These are phyloP conservation scores for Russula sp. DNA, from an alignment of 768 basidiomycete genomes.

Conservation along the genomic window DNA sequence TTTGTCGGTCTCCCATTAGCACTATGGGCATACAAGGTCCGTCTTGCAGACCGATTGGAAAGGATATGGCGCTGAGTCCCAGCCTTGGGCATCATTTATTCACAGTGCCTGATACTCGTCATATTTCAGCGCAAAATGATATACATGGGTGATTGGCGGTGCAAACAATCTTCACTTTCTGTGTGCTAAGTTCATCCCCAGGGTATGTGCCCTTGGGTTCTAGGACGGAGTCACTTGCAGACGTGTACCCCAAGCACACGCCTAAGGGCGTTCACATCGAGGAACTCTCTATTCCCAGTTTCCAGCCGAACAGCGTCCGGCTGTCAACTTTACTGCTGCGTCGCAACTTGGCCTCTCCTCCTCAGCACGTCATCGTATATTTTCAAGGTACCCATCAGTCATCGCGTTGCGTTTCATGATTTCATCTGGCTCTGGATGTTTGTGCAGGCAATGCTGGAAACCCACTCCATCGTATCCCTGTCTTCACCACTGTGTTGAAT, in stretches of 20 bases:
- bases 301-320: constrained; percentile 15
- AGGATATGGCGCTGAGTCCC: not conserved
- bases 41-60: not conserved
- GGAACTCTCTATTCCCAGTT: constrained; percentile 29
- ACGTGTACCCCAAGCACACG: constrained; percentile 23
- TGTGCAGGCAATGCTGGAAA: constrained; percentile 45
- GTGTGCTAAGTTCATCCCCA: constrained; percentile 8
- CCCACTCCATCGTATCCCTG: constrained; percentile 40
- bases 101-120: constrained; percentile 44
- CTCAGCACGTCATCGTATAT: constrained; percentile 32
- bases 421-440: not conserved
- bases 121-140: constrained; percentile 46
- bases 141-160: constrained; percentile 37
- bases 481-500: constrained; percentile 35
- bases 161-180: not conserved
- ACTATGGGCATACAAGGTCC: constrained; percentile 24
- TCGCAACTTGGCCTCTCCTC: not conserved
- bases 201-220: constrained; percentile 40
- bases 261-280: constrained; percentile 28
- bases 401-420: not conserved
- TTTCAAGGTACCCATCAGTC: constrained; percentile 30
- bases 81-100: not conserved
- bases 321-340: constrained; percentile 30
- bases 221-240: constrained; percentile 32
- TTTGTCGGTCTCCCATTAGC: constrained; percentile 21